phyloP scores from a whole-genome alignment of 305 asterid species.

The Fraxinus angustifolia region DNA sequence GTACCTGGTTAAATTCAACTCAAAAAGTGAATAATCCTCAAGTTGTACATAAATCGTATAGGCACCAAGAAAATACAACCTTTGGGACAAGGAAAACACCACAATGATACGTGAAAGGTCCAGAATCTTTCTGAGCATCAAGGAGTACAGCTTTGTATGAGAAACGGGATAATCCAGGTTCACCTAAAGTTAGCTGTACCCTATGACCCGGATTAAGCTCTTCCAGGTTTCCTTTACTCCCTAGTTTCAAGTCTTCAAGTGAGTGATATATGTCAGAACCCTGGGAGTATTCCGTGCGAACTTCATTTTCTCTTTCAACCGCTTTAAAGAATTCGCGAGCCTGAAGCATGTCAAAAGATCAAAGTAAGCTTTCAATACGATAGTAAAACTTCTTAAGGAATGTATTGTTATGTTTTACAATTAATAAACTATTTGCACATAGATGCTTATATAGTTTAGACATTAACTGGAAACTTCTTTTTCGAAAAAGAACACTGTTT shows the following conservation, averaged over 20 bases:
- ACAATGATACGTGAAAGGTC: constrained; percentile 54
- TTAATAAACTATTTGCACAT: constrained; percentile 5
- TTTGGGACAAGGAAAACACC: constrained; percentile 84
- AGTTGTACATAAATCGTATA: not conserved
- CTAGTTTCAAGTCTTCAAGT: constrained; percentile 76
- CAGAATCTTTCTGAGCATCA: constrained; percentile 66
- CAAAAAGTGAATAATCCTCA: not conserved
- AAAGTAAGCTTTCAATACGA: not conserved
- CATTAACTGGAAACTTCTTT: not conserved
- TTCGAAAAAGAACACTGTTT: not conserved
- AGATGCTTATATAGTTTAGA: not conserved
- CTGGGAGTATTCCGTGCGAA: constrained; percentile 48
- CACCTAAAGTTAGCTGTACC: constrained; percentile 67
- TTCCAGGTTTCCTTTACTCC: constrained; percentile 64
- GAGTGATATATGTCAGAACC: constrained; percentile 58
- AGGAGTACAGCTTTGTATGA: constrained; percentile 63
- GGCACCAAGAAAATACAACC: constrained; percentile 27
- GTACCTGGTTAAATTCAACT: not conserved
- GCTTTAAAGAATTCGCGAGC: constrained; percentile 56
- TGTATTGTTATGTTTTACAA: not conserved
- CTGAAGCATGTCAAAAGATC: constrained; percentile 34
- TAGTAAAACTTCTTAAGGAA: not conserved
- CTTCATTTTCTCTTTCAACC: constrained; percentile 56
- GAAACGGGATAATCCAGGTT: constrained; percentile 62
- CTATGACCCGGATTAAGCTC: constrained; percentile 75